Conservation (phyloP, 176 grass and related monocot species). For the Zoysia pacifica region DNA sequence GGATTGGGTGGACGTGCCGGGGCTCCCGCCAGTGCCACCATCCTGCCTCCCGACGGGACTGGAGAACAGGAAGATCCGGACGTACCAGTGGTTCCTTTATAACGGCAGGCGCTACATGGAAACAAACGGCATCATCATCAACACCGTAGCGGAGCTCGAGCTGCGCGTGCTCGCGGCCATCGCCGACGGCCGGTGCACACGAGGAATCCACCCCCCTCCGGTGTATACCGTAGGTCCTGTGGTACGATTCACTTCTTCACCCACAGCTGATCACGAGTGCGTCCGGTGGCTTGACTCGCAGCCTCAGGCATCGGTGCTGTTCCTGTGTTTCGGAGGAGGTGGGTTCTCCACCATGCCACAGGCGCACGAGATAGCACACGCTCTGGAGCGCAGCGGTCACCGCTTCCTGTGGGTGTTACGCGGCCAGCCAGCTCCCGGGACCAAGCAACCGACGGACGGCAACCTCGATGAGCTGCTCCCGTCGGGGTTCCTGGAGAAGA, state of each 20-base stretch:
- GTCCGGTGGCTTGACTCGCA: slow-evolving; percentile 55
- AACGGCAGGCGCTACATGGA: slow-evolving; percentile 32
- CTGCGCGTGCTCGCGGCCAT: slow-evolving; percentile 24
- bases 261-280: slow-evolving; percentile 31
- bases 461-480: slow-evolving; percentile 34
- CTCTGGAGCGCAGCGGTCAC: slow-evolving; percentile 43
- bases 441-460: neutral
- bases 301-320: slow-evolving; percentile 41
- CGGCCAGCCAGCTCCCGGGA: neutral
- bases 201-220: neutral
- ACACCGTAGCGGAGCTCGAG: slow-evolving; percentile 48
- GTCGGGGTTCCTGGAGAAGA: slow-evolving; percentile 45
- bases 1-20: slow-evolving; percentile 24
- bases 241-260: neutral
- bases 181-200: slow-evolving; percentile 19
- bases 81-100: slow-evolving; percentile 39
- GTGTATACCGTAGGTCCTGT: slow-evolving; percentile 36
- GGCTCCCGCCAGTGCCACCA: slow-evolving; percentile 33
- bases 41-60: slow-evolving; percentile 20
- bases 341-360: slow-evolving; percentile 18
- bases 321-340: slow-evolving; percentile 54
- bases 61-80: slow-evolving; percentile 34
- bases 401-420: slow-evolving; percentile 57
- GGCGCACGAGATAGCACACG: slow-evolving; percentile 42
- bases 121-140: slow-evolving; percentile 49